phyloP scores from a whole-genome alignment of 2,329 filamentous ascomycete genomes.

The Aspergillus awamori region DNA sequence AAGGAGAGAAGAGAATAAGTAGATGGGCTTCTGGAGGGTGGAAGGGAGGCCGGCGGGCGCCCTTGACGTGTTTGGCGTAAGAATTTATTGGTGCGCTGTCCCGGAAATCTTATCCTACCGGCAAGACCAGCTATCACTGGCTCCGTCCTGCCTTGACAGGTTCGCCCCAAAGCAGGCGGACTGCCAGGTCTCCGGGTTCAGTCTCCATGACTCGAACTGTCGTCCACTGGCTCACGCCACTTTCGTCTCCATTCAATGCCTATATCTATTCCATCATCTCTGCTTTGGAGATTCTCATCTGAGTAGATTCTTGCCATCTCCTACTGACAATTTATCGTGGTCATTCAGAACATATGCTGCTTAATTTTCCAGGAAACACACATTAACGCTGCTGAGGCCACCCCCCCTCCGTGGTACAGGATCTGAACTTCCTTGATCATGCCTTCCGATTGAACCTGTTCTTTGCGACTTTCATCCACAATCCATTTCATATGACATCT shows the following conservation, averaged over 20 bases:
- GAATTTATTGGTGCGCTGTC: not conserved
- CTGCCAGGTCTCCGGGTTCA: not conserved
- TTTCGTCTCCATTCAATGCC: not conserved
- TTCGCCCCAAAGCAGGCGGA: not conserved
- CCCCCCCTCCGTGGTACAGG: not conserved
- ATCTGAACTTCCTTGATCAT: not conserved
- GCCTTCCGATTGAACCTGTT: not conserved
- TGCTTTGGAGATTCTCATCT: not conserved
- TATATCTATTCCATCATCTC: not conserved
- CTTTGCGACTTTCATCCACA: not conserved
- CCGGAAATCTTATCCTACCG: conserved; percentile 16
- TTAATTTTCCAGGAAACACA: not conserved
- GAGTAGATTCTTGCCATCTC: not conserved
- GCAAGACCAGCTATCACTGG: not conserved
- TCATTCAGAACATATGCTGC: not conserved
- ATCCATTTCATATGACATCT: not conserved
- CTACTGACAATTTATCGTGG: not conserved
- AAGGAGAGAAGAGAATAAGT: not conserved
- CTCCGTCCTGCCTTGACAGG: not conserved
- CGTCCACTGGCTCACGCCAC: not conserved
- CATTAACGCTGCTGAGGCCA: not conserved
- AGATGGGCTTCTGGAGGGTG: not conserved
- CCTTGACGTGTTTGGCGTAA: not conserved
- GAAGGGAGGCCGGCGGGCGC: not conserved
- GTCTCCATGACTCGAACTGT: not conserved